Base-by-base conservation (phyloP, 225 moss, liverwort and hornwort species). In the Rhytidiadelphus loreus region DNA sequence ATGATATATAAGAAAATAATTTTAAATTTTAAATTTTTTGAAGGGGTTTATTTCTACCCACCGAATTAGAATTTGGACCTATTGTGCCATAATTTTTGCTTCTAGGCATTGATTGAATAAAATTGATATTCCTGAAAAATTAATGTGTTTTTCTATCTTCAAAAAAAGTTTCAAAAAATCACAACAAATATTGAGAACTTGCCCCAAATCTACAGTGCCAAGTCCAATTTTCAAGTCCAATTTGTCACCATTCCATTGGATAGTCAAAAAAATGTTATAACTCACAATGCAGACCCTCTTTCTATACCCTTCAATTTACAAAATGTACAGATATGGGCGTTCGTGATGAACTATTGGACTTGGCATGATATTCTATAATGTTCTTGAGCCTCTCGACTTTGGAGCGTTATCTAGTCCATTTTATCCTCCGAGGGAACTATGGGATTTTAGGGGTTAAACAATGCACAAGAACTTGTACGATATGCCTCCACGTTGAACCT, bases 401-500 rank as follows among this genome's bases (percentile, higher is more conserved):
- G 7, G 46, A 46, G 46, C 46, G 9, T 46, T 46, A 46, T 46
- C 46, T 46, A 46, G 46, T 46, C 41, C 5, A 43, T 26, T 43
- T 43, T 43, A 1, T 16, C 8, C 26, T 16, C 2, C 0, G 4
- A 39, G 7, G 21, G 1, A 2, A 69, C 7, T 8, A 11, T 24
- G 7, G 3, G 1, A 69, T 22, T 69, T 39, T 13, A 8, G 13
- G 69, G 1, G 2, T 70, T 25, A 41, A 70, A 14, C 14, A 39
- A 24, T 69, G 14, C 5, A 69, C 8, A 39, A 69, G 1, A 39
- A 23, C 12, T 0, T 1, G 2, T 39, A 39, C 11, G 1, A 13
- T 24, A 39, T 39, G 8, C 24, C 3, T 39, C 24, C 3, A 23
- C 0, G 0, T 0, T 69, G 2, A 23, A 39, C 69, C 1, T 24